Evolutionary conservation across 768 basidiomycete species (phyloP).

Genomic region (Sarcomyxa edulis): DNA sequence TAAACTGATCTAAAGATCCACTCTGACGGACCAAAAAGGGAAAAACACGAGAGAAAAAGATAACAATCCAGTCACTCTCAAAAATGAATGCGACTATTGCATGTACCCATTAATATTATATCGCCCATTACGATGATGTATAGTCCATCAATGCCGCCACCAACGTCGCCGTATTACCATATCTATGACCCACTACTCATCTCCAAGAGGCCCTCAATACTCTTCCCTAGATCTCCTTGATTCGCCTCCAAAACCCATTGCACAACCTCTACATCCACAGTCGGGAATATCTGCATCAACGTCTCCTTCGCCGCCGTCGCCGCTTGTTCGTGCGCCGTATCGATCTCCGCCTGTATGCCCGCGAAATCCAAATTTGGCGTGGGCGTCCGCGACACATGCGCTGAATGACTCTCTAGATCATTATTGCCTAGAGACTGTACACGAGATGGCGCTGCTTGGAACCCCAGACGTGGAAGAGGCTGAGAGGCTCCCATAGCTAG

Average conservation of each 20-base stretch:
- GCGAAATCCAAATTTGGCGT: slow-evolving; percentile 66
- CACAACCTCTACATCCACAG: slow-evolving; percentile 74
- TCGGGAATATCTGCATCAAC: slow-evolving; percentile 84
- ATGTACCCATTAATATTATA: no score
- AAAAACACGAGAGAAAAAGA: no score
- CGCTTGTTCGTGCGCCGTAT: slow-evolving; percentile 70
- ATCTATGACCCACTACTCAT: slow-evolving; percentile 46
- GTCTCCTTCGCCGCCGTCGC: slow-evolving; percentile 70
- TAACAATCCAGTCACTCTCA: no score
- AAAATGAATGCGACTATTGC: no score
- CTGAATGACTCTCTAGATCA: slow-evolving; percentile 17
- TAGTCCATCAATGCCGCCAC: no score
- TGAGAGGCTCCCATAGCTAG: slow-evolving; percentile 49
- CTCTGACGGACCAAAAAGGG: no score
- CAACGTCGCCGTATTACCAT: no score
- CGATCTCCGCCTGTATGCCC: slow-evolving; percentile 72
- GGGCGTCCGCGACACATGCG: slow-evolving; percentile 61
- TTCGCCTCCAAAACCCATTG: slow-evolving; percentile 90
- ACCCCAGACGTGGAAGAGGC: slow-evolving; percentile 20
- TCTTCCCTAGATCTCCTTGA: slow-evolving; percentile 81
- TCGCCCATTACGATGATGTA: no score
- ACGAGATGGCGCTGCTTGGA: slow-evolving; percentile 32
- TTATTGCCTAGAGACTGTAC: slow-evolving; percentile 31
- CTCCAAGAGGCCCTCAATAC: slow-evolving; percentile 82
- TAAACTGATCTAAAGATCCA: no score